These are phyloP conservation scores for Neurospora sp. DNA, from an alignment of 495 filamentous ascomycete species.

Conservation along the genomic window DNA sequence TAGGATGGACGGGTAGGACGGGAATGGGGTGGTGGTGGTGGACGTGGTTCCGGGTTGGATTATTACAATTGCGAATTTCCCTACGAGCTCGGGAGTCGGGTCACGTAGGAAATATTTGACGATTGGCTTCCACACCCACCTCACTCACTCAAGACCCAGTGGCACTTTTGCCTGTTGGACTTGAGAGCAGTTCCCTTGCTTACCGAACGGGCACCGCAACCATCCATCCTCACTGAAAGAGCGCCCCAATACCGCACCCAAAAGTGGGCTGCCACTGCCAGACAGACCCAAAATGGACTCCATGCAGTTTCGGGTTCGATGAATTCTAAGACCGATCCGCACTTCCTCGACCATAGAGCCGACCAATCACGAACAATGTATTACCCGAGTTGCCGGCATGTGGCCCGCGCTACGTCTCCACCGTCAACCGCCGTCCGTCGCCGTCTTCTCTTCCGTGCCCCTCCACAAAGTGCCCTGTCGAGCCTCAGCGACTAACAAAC, in stretches of 20 bases:
- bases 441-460: not conserved
- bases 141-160: not conserved
- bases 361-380: slow-evolving; percentile 16
- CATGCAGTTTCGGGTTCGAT: slow-evolving; percentile 3
- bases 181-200: not conserved
- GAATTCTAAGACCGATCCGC: slow-evolving; percentile 12
- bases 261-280: not conserved
- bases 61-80: not conserved
- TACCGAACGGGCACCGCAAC: not conserved
- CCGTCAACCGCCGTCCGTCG: not conserved
- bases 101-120: slow-evolving; percentile 17
- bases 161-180: not conserved
- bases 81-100: not conserved
- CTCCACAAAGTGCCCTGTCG: not conserved
- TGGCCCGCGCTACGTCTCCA: slow-evolving; percentile 6
- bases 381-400: slow-evolving; percentile 26
- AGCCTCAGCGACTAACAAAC: not conserved
- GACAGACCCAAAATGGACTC: not conserved
- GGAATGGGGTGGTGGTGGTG: not conserved
- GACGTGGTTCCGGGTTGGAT: not conserved
- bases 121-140: not conserved
- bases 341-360: slow-evolving; percentile 1
- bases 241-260: not conserved
- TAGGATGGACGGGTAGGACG: not conserved
- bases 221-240: not conserved